Base-by-base conservation (phyloP, 169 alveolate genomes). In the Plasmodium knowlesi region DNA sequence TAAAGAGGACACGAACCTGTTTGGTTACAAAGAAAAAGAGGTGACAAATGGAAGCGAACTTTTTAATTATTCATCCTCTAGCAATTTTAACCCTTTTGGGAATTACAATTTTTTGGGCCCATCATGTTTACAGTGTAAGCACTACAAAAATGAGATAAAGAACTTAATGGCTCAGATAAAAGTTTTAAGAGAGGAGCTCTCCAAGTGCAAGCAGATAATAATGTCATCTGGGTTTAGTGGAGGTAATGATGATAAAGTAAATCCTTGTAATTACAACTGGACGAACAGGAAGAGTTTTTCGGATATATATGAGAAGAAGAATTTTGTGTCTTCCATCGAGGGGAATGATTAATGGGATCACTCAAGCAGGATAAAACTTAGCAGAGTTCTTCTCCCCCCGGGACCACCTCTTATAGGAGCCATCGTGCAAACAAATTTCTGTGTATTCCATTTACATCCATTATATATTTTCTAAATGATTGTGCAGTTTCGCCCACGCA, bases 81-180 rank as follows among this genome's bases (percentile, higher is more conserved):
- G 39, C 25, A 74, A 54, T 76, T 86, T 76, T 50, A 86, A 86
- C 61, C 54, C 71, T 3, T 86, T 86, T 86, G 93, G 93, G 8
- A 76, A 86, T 74, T 86, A 86, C 70, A 86, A 73, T 43, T 86
- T 86, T 32, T 86, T 39, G 67, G 93, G 93, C 5, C 46, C 67
- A 37, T 74, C 82, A 0, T 86, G 93, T 25, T 32, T 86, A 78
- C 93, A 86, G 41, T 86, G 93, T n/a, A 86, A 86, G 70, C 84
- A 78, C 54, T 86, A 86, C 81, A 86, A 86, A 76, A 86, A 73
- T 74, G 93, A 86, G 76, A 86, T 86, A 32, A 86, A 86, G 50
- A 86, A 86, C 30, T 76, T 86, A 86, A 70, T 78, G 50, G 72
- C 22, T 25, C 93, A 86, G 43, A 76, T 86, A 41, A 73, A 70